These are phyloP conservation scores for Phytophthora quininea DNA, from an alignment of 352 stramenopile genomes.

Conservation along the genomic window DNA sequence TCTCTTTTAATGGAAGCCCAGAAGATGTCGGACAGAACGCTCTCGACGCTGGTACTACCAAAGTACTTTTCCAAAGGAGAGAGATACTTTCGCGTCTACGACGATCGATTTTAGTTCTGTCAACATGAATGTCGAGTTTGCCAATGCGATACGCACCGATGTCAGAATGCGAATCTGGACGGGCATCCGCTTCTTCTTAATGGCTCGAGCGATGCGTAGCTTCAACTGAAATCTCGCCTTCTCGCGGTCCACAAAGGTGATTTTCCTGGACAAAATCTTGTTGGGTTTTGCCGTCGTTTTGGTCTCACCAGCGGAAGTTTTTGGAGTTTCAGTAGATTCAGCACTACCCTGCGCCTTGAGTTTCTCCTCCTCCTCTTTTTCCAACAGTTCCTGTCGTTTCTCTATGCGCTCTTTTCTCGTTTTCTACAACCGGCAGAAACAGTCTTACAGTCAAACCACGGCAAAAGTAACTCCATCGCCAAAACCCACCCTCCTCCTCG, in stretches of 20 bases:
- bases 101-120: neutral
- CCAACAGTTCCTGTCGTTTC: constrained; percentile 55
- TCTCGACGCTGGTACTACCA: constrained; percentile 51
- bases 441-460: neutral
- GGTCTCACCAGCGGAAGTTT: neutral
- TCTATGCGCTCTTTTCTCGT: constrained; percentile 60
- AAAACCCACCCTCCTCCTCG: constrained; percentile 21
- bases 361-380: constrained; percentile 61
- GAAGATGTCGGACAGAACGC: constrained; percentile 68
- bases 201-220: constrained; percentile 53
- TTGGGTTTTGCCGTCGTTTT: constrained; percentile 6
- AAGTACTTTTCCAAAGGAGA: constrained; percentile 76
- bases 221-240: constrained; percentile 63
- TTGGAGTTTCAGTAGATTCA: constrained; percentile 1
- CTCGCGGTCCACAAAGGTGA: constrained; percentile 54
- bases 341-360: constrained; percentile 10
- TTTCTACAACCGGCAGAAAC: constrained; percentile 25
- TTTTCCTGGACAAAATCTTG: constrained; percentile 9
- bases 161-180: constrained; percentile 75
- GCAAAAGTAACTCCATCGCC: neutral
- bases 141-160: constrained; percentile 19
- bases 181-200: constrained; percentile 64
- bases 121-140: neutral
- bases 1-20: constrained; percentile 74
- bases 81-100: constrained; percentile 47